Evolutionary conservation across 441 rosid species (phyloP).

Genomic region (Brassica hybrid): DNA sequence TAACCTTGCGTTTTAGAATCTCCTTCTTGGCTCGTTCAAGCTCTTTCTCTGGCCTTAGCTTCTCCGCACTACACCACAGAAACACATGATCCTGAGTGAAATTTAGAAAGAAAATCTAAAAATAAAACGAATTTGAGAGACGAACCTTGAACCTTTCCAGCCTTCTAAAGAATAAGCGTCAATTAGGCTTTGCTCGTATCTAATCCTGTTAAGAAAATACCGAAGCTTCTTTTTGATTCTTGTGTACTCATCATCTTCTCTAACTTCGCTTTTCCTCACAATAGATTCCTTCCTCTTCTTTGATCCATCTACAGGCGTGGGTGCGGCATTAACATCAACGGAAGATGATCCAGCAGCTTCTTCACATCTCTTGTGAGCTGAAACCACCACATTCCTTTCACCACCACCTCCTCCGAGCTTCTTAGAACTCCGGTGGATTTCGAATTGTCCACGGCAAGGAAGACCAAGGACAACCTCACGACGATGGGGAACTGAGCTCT

Average conservation of each 20-base stretch:
- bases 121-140: neutral
- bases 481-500: conserved; percentile 8
- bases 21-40: conserved; percentile 90
- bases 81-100: conserved; percentile 16
- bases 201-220: conserved; percentile 72
- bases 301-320: conserved; percentile 18
- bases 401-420: conserved; percentile 31
- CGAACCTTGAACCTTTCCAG: conserved; percentile 80
- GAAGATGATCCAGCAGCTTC: conserved; percentile 39
- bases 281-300: too few species aligned
- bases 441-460: conserved; percentile 45
- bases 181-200: conserved; percentile 82
- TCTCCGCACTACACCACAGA: conserved; percentile 73
- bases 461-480: conserved; percentile 39
- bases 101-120: neutral
- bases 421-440: conserved; percentile 29
- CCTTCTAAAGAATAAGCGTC: conserved; percentile 95
- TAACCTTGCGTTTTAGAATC: conserved; percentile 74
- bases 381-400: conserved; percentile 33
- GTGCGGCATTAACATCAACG: conserved; percentile 37
- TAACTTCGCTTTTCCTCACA: too few species aligned
- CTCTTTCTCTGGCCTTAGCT: conserved; percentile 93
- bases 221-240: conserved; percentile 72
- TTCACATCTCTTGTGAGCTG: conserved; percentile 51
- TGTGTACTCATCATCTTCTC: conserved; percentile 68